Evolutionary conservation across 2,329 filamentous ascomycete species (phyloP).

Genomic region (Xylaria sp.): DNA sequence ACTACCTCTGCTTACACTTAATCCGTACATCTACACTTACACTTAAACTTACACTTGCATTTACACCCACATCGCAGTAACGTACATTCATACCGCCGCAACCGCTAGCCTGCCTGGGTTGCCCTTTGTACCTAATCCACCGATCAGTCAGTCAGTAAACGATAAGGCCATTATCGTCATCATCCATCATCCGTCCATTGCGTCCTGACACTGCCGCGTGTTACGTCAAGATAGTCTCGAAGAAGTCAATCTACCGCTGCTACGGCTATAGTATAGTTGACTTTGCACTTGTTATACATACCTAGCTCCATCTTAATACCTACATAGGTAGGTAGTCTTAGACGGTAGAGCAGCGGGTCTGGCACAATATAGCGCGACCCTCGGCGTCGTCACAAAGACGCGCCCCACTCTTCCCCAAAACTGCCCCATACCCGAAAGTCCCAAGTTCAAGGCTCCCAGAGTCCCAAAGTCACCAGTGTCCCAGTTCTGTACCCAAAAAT

Average conservation of each 20-base stretch:
- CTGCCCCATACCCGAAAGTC: conserved; percentile 37
- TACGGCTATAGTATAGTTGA: conserved; percentile 5
- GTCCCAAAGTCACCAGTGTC: conserved; percentile 35
- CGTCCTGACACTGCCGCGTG: conserved; percentile 11
- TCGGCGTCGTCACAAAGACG: conserved; percentile 46
- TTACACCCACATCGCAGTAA: not conserved
- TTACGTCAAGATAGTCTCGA: not conserved
- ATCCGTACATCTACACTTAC: no score
- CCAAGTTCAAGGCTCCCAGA: conserved; percentile 30
- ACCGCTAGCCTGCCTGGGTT: not conserved
- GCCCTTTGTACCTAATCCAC: not conserved
- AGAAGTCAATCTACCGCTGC: not conserved
- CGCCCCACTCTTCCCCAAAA: conserved; percentile 35
- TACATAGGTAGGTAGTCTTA: conserved; percentile 2
- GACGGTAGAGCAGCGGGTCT: conserved; percentile 37
- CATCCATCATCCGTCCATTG: conserved; percentile 42
- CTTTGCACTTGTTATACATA: conserved; percentile 20
- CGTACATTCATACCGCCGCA: conserved; percentile 4
- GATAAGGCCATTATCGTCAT: conserved; percentile 48
- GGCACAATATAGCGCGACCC: conserved; percentile 51
- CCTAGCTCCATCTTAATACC: conserved; percentile 14
- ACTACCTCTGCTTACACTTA: no score
- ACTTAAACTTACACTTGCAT: not conserved
- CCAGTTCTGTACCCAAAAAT: conserved; percentile 37
- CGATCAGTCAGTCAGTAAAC: conserved; percentile 43